These are phyloP conservation scores for Penicillium sp. DNA, from an alignment of 2,329 filamentous ascomycete species.

Conservation along the genomic window DNA sequence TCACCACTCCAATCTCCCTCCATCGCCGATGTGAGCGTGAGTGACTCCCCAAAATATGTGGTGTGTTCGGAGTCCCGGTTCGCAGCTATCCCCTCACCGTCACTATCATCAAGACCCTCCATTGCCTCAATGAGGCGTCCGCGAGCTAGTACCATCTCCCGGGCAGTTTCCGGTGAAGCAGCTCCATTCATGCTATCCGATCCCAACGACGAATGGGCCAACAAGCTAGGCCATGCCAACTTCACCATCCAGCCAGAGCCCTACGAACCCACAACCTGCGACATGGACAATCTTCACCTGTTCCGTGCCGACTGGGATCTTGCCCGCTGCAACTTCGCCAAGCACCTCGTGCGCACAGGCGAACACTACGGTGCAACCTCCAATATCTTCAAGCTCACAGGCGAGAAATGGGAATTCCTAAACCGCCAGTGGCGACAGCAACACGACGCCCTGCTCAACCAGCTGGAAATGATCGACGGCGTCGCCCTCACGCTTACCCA, in stretches of 20 bases:
- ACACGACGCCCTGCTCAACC: conserved; percentile 64
- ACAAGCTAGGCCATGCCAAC: conserved; percentile 85
- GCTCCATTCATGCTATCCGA: conserved; percentile 64
- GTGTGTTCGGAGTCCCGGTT: conserved; percentile 52
- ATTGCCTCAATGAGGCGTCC: conserved; percentile 67
- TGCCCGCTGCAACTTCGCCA: conserved; percentile 82
- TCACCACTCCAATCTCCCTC: conserved; percentile 87
- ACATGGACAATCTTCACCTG: conserved; percentile 60
- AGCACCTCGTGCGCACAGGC: conserved; percentile 80
- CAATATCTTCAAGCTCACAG: conserved; percentile 80
- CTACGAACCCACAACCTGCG: conserved; percentile 66
- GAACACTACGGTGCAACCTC: conserved; percentile 91
- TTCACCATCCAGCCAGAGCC: conserved; percentile 84
- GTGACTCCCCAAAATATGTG: conserved; percentile 40
- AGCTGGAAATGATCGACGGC: conserved; percentile 40
- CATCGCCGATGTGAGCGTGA: conserved; percentile 62
- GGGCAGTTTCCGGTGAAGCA: conserved; percentile 48
- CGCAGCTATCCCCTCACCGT: conserved; percentile 61
- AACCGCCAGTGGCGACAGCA: conserved; percentile 71
- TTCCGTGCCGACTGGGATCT: conserved; percentile 78
- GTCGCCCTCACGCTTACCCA: conserved; percentile 40
- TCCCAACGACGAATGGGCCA: conserved; percentile 74
- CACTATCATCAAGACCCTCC: conserved; percentile 75
- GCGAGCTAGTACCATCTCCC: conserved; percentile 46
- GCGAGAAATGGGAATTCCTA: conserved; percentile 83